Base-by-base conservation (phyloP, 2,329 filamentous ascomycete species). In the Pyricularia sp. region DNA sequence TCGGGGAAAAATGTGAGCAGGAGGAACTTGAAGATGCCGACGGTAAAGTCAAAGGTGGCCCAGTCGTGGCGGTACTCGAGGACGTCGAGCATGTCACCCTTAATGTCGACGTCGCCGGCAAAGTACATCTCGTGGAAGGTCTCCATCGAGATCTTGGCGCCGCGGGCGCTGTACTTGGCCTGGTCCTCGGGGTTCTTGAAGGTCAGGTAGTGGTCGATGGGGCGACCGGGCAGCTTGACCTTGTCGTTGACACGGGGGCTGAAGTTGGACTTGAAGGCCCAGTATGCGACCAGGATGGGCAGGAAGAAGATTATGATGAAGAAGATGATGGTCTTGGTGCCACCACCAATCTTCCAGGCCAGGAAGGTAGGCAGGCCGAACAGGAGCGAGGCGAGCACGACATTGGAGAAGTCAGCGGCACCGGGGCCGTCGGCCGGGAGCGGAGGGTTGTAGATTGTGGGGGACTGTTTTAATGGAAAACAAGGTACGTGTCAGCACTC, bases 51-150 rank as follows among this genome's bases (percentile, higher is more conserved):
- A 85, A 97, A 97, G 84, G 87, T 95, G 74, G 93, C 92, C 95
- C 95, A 98, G 80, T 99, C 95, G 78, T 98, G 94, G 76, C 95
- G 87, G 83, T 95, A 95, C 81, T 98, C 95, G 80, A 98, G 82
- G 65, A 92, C 84, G 77, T 98, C 94, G 71, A 98, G 86, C 75
- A 86, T 88, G 80, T 98, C 95, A 70, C 93, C 94, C 79, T 97
- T 98, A 86, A 97, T 94, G 74, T 97, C 93, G 72, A 97, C 93
- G 70, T 97, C 89, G 70, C 92, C 93, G 77, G 95, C 91, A 81
- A 98, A 97, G 85, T 97, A 98, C 91, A 94, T 97, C 81, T 97
- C 94, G 78, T 96, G 90, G 85, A 98, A 98, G 28, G 93, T 96
- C 83, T 97, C 90, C 84, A 96, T 90, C 68, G 93, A 90, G 71